Conservation (phyloP, 345 rosid genomes). For the Syzygium grande region DNA sequence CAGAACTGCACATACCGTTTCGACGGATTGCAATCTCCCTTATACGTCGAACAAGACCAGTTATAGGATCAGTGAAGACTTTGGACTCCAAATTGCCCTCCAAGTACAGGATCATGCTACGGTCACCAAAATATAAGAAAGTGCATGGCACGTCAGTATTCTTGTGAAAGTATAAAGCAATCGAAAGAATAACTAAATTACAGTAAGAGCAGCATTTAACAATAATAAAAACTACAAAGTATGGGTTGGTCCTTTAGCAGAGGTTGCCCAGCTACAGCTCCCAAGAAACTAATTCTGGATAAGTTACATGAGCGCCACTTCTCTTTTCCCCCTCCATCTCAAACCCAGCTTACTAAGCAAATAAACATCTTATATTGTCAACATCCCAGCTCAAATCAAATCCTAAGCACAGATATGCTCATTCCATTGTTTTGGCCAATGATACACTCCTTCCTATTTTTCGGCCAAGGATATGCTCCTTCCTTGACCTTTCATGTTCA, state of each 20-base stretch:
- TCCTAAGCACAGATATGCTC: neutral
- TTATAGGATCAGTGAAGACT: conserved; percentile 61
- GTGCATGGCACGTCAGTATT: neutral
- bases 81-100: conserved; percentile 93
- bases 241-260: neutral
- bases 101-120: conserved; percentile 52
- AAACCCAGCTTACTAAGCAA: neutral
- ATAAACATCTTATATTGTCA: neutral
- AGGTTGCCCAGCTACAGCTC: neutral
- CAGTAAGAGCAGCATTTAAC: neutral
- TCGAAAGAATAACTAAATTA: neutral
- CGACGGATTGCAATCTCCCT: conserved; percentile 78
- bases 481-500: neutral
- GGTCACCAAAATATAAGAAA: neutral
- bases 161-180: neutral
- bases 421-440: neutral
- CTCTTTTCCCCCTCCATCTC: neutral
- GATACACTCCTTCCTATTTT: neutral
- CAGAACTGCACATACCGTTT: conserved; percentile 34
- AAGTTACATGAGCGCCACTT: neutral
- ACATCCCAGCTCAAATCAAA: neutral
- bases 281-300: neutral
- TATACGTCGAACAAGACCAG: conserved; percentile 67
- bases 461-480: neutral
- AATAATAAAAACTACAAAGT: neutral